phyloP scores from a whole-genome alignment of 2,329 filamentous ascomycete genomes.

The Cladosporium sp. region DNA sequence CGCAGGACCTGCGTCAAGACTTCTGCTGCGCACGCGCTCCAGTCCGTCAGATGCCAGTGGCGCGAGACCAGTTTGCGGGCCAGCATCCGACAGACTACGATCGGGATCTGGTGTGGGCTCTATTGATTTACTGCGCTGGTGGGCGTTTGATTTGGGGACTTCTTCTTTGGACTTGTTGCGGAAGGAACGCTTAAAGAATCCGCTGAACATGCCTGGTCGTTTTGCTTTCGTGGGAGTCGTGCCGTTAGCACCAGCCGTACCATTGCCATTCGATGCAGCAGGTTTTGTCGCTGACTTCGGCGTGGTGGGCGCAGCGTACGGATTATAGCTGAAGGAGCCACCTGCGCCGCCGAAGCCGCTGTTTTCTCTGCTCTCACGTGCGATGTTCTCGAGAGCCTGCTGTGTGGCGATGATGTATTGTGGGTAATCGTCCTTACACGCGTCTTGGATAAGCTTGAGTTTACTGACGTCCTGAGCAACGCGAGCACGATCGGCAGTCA shows the following conservation, averaged over 20 bases:
- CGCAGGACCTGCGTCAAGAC: slow-evolving; percentile 12
- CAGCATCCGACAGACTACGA: slow-evolving; percentile 27
- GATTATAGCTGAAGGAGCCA: slow-evolving; percentile 11
- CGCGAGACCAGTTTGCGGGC: slow-evolving; percentile 12
- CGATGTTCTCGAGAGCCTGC: slow-evolving; percentile 42
- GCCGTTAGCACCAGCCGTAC: background rate
- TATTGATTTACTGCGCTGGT: slow-evolving; percentile 7
- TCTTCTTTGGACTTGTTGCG: slow-evolving; percentile 15
- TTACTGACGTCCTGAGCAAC: slow-evolving; percentile 38
- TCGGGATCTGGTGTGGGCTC: slow-evolving; percentile 20
- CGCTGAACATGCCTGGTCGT: slow-evolving; percentile 24
- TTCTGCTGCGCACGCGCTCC: slow-evolving; percentile 20
- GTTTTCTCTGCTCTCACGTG: slow-evolving; percentile 26
- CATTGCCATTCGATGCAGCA: background rate
- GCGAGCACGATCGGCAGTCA: slow-evolving; percentile 30
- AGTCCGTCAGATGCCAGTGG: background rate
- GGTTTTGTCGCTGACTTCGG: background rate
- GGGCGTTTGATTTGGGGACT: slow-evolving; percentile 12
- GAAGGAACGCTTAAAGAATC: slow-evolving; percentile 23
- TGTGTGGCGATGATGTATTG: slow-evolving; percentile 41
- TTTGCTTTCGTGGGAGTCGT: slow-evolving; percentile 12
- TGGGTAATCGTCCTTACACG: slow-evolving; percentile 40
- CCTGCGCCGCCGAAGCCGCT: slow-evolving; percentile 10
- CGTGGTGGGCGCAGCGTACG: slow-evolving; percentile 9
- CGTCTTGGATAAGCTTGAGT: slow-evolving; percentile 41